A percentile compares a stretch with the other conserved stretches of the same genome.
Evolutionary conservation across 495 filamentous ascomycete genomes (phyloP).

Genomic region (Hyaloscypha finlandica): DNA sequence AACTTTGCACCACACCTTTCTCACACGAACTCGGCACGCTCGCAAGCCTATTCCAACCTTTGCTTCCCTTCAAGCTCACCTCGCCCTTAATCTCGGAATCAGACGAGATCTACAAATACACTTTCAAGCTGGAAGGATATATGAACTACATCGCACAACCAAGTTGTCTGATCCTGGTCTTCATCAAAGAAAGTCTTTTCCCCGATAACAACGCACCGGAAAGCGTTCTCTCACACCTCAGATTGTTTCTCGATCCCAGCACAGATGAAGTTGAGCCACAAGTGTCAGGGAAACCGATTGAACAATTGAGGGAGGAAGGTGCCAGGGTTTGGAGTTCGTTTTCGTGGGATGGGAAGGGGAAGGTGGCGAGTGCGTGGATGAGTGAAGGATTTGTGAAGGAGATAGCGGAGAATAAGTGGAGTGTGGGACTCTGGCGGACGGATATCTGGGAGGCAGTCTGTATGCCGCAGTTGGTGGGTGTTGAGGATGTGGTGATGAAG

Average conservation of each 20-base stretch:
- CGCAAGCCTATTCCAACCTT: background rate
- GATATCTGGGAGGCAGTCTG: background rate
- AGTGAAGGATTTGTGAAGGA: too few species aligned
- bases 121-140: background rate
- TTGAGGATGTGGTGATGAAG: background rate
- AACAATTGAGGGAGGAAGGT: too few species aligned
- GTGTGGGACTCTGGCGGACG: background rate
- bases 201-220: background rate
- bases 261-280: too few species aligned
- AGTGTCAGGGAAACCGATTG: too few species aligned
- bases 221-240: background rate
- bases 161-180: background rate
- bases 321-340: too few species aligned
- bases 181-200: background rate
- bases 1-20: conserved; percentile 1
- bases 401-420: too few species aligned
- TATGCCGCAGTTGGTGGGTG: background rate
- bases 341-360: too few species aligned
- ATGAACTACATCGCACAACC: background rate
- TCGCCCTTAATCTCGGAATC: background rate
- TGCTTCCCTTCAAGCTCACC: background rate
- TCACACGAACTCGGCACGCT: background rate
- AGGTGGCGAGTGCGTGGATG: too few species aligned
- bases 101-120: background rate
- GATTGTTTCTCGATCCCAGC: too few species aligned